Evolutionary conservation across 768 basidiomycete genomes (phyloP), one percentile per base, ranked within the genome.

Genomic region (Lactarius quietus): DNA sequence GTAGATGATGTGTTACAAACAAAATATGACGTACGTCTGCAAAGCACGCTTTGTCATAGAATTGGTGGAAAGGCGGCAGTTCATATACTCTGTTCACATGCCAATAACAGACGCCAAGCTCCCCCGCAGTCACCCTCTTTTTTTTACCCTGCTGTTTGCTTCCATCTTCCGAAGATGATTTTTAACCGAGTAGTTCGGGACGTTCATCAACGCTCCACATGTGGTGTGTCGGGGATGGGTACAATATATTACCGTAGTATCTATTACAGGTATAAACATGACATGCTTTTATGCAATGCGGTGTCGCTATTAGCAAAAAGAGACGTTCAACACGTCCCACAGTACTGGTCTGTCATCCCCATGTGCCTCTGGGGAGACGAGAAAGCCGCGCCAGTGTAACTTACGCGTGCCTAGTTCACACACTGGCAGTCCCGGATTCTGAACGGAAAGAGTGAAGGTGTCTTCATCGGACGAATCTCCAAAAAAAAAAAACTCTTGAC

Each of bases 1-100:
- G n/a, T n/a, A 3, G 43, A 38, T 56, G 66, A 28, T 62, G 62
- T 33, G 51, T 31, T 48, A 10, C 26, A 53, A 15, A 31, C 57
- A 45, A 62, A 23, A 58, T 59, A 29, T 57, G 31, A 57, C 28
- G 15, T 35, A 43, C 28, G 28, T 29, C 17, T 12, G 26, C 28
- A 31, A 33, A 43, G 26, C 10, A 10, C 29, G 43, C 45, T 18
- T 14, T 31, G 20, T 54, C 20, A 54, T 20, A 31, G 33, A n/a
- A 9, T 33, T 33, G 31, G 29, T 38, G 26, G n/a, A 35, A 18
- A 26, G 7, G 29, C 29, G 31, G n/a, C n/a, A 3, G 33, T 8
- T 33, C 33, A 33, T 8, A 33, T 33, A 33, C 33, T 28, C 26
- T 26, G 23, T 43, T 26, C 39, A 20, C 29, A 28, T 48, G 45